Conservation (phyloP, 768 basidiomycete genomes). For the Xerocomellus intermedius region DNA sequence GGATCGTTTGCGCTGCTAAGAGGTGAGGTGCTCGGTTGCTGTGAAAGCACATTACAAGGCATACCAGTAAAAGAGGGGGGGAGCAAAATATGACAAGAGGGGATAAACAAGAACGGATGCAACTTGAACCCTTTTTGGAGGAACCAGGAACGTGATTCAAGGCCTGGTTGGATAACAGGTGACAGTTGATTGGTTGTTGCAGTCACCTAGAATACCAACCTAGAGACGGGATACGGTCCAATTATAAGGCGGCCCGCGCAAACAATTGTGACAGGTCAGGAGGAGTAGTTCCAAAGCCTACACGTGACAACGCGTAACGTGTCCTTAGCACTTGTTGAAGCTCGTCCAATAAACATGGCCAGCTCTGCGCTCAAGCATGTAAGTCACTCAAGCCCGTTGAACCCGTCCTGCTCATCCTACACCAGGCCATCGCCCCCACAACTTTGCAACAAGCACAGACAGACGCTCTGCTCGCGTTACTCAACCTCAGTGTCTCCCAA, state of each 20-base stretch:
- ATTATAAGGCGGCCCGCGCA: no score
- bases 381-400: constrained; percentile 6
- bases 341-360: constrained; percentile 36
- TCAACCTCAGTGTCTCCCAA: constrained; percentile 66
- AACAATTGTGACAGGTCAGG: no score
- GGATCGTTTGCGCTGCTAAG: not conserved
- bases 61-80: not conserved
- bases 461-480: constrained; percentile 74
- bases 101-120: not conserved
- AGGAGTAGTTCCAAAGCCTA: no score
- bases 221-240: not conserved
- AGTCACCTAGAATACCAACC: not conserved
- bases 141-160: not conserved
- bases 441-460: constrained; percentile 91
- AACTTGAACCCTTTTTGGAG: no score
- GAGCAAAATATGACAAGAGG: not conserved
- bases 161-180: not conserved
- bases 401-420: constrained; percentile 29
- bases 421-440: constrained; percentile 40
- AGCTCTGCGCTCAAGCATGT: constrained; percentile 47
- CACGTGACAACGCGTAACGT: constrained; percentile 21
- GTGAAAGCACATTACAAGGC: not conserved
- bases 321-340: not conserved
- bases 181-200: not conserved
- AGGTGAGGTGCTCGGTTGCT: not conserved